Base-by-base conservation (phyloP, 202 grass and related monocot species). In the Setaria viridis region DNA sequence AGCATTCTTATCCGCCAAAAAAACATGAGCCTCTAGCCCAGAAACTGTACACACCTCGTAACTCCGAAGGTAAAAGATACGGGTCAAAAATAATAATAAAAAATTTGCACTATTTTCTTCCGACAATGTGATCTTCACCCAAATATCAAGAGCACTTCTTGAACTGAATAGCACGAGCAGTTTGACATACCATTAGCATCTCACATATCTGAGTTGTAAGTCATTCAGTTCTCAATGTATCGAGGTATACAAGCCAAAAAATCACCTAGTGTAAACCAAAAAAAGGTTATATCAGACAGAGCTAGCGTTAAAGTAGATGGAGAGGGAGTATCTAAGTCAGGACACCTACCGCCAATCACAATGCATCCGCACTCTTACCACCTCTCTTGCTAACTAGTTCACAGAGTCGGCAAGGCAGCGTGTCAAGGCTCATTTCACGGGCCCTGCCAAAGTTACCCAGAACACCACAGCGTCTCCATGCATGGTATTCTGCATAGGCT, bases 401-500 rank as follows among this genome's bases (percentile, higher is more conserved):
- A 71, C 92, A 98, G 54, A 98, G 82, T 56, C 95, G 84, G 64
- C 95, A 98, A 53, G 92, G 95, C 76, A 98, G 39, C 14, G 93
- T 86, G 80, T 98, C 95, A 15, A 98, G 93, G 85, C 91, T 92
- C 78, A 94, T 81, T 80, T 91, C 95, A 32, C 93, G 93, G 50
- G 91, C 81, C 66, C 78, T 93, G 60, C 89, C 89, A 54, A 92
- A 98, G 84, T 93, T 92, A 30, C 95, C 95, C 74, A 93, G 74
- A 16, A 87, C 62, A 17, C 95, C 95, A 46, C 95, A 98, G 20
- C 91, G 90, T 85, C 95, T 98, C 95, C 95, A 98, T 5, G 95
- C 85, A 78, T 98, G 95, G 87, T 95, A 98, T 82, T 98, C 95
- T 0, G 93, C 91, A 87, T 95, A 95, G 0, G 95, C 95, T 59